Conservation (phyloP, 1,139 yeast species). For the Candida frijolesensis region DNA sequence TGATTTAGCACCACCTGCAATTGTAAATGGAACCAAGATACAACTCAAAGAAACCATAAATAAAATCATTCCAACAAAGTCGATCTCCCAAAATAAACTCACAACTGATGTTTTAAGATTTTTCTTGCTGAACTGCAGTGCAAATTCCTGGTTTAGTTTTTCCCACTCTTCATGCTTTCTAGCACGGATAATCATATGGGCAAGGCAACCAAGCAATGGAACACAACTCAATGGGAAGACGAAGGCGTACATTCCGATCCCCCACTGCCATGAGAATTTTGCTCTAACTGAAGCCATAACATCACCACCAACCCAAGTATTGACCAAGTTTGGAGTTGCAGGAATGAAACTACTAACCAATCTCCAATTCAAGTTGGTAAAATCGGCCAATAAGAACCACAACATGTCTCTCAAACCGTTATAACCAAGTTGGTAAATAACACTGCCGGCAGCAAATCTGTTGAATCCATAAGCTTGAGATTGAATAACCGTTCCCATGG, state of each 20-base stretch:
- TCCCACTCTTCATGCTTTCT: constrained; percentile 48
- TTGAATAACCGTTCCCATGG: constrained; percentile 58
- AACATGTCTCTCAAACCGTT: constrained; percentile 61
- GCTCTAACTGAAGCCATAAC: constrained; percentile 31
- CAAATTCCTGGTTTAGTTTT: constrained; percentile 24
- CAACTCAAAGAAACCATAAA: constrained; percentile 56
- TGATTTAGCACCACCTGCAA: constrained; percentile 58
- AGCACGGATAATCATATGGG: constrained; percentile 62
- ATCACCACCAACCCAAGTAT: constrained; percentile 76
- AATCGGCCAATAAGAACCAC: constrained; percentile 61
- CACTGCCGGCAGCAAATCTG: constrained; percentile 72
- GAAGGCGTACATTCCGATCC: constrained; percentile 80
- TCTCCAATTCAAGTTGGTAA: constrained; percentile 71
- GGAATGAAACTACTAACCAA: constrained; percentile 62
- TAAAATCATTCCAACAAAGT: constrained; percentile 54
- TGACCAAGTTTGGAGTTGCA: constrained; percentile 70
- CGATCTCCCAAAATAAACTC: constrained; percentile 51
- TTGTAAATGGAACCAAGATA: constrained; percentile 52
- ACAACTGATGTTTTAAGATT: constrained; percentile 23
- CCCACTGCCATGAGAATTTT: constrained; percentile 60
- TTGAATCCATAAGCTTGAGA: constrained; percentile 47
- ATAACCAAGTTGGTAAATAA: constrained; percentile 68
- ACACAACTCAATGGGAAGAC: constrained; percentile 65
- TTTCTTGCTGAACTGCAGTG: constrained; percentile 14
- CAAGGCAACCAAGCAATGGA: constrained; percentile 56